Percentiles rank a stretch among this genome's conserved stretches.
phyloP scores from a whole-genome alignment of 192 early-diverging fungal species.

The Phlyctochytrium bullatum region DNA sequence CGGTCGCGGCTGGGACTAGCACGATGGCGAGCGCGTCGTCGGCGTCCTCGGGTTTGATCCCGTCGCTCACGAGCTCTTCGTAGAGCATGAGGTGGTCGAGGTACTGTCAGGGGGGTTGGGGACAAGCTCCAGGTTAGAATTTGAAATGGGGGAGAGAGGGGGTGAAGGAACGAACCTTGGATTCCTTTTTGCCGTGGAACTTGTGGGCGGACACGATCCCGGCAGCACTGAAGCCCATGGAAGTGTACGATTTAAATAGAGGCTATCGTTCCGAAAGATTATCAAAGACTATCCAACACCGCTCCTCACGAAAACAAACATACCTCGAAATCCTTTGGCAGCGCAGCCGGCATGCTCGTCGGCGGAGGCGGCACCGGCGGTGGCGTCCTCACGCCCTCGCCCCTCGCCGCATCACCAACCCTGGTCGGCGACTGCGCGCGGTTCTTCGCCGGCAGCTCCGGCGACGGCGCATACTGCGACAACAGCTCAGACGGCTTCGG shows the following conservation, averaged over 20 bases:
- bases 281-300: neutral
- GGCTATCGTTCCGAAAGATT: neutral
- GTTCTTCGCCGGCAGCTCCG: no score
- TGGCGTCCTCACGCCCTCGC: neutral
- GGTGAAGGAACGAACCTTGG: neutral
- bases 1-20: no score
- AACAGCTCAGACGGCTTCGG: no score
- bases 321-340: neutral
- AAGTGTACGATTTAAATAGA: neutral
- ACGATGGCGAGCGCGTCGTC: neutral
- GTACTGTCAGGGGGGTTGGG: neutral
- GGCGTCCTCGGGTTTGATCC: neutral
- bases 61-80: neutral
- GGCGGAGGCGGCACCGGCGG: neutral
- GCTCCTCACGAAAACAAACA: no score
- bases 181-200: neutral
- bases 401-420: neutral
- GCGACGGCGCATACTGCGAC: no score
- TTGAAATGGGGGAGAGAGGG: no score
- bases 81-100: neutral
- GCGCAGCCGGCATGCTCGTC: neutral
- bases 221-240: neutral
- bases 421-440: no score
- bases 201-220: neutral
- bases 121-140: neutral